phyloP scores from a whole-genome alignment of 179 eudicot species.

The Nepenthes alata region DNA sequence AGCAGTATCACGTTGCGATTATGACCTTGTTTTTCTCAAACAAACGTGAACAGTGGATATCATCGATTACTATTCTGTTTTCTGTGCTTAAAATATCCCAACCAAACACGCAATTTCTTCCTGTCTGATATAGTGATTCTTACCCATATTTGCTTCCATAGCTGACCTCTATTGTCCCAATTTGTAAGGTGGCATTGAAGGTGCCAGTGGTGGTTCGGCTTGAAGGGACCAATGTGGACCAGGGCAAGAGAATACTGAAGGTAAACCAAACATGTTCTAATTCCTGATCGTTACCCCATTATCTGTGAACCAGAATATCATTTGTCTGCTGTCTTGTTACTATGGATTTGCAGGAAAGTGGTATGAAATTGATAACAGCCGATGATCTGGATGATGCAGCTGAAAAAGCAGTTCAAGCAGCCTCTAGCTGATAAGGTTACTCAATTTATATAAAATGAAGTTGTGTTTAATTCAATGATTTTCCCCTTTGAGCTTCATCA shows the following conservation, averaged over 20 bases:
- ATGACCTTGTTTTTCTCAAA: too few species aligned
- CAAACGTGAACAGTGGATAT: too few species aligned
- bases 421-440: constrained; percentile 14
- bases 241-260: constrained; percentile 91
- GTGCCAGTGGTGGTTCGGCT: constrained; percentile 92
- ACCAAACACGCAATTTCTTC: too few species aligned
- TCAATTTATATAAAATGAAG: background rate
- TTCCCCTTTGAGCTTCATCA: background rate
- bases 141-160: too few species aligned
- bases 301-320: background rate
- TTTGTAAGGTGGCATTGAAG: constrained; percentile 57
- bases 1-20: too few species aligned
- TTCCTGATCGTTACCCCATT: background rate
- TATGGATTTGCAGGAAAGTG: constrained; percentile 53
- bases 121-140: too few species aligned
- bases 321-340: background rate
- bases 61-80: too few species aligned
- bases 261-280: constrained; percentile 18
- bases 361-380: constrained; percentile 76
- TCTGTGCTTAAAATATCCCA: too few species aligned
- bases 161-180: background rate
- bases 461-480: background rate
- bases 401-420: constrained; percentile 68
- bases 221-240: constrained; percentile 96
- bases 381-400: constrained; percentile 91